A percentile compares a stretch with the other conserved stretches of the same genome.
These are phyloP conservation scores for Phytophthora brassicae DNA, from an alignment of 352 stramenopile genomes.

Conservation along the genomic window DNA sequence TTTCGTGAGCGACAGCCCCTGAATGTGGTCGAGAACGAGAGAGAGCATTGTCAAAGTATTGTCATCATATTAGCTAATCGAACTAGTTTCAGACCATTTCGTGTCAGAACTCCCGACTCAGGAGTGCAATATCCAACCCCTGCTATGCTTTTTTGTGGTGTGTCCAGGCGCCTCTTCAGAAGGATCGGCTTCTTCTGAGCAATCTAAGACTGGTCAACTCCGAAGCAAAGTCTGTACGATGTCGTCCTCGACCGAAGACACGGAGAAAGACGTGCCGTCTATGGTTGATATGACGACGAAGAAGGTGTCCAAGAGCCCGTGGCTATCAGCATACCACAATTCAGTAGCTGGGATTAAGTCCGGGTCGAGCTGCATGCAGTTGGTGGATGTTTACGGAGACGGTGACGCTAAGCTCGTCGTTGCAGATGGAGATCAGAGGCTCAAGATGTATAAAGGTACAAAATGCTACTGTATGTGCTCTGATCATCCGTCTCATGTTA, in stretches of 20 bases:
- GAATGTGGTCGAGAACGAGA: not conserved
- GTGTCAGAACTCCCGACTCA: no score
- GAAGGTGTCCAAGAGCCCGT: conserved; percentile 51
- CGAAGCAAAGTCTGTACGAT: conserved; percentile 4
- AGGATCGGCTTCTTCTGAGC: not conserved
- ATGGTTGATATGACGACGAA: conserved; percentile 17
- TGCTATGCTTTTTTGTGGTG: no score
- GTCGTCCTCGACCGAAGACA: conserved; percentile 24
- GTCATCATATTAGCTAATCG: conserved; percentile 20
- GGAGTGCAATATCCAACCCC: no score
- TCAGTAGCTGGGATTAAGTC: conserved; percentile 88
- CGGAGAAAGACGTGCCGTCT: conserved; percentile 17
- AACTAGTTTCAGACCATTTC: conserved; percentile 3
- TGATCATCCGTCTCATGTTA: not conserved
- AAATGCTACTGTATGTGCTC: not conserved
- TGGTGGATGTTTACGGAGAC: conserved; percentile 85
- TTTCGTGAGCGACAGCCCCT: conserved; percentile 25
- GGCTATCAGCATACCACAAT: conserved; percentile 90
- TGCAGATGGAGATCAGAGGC: conserved; percentile 71
- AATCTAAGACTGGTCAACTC: not conserved
- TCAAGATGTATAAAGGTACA: conserved; percentile 89
- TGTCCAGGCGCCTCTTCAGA: conserved; percentile 21
- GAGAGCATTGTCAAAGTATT: conserved; percentile 10
- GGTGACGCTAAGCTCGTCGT: conserved; percentile 82
- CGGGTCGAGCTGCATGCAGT: conserved; percentile 70